These are phyloP conservation scores for Lachancea dasiensis DNA, from an alignment of 805 yeast species.

Conservation along the genomic window DNA sequence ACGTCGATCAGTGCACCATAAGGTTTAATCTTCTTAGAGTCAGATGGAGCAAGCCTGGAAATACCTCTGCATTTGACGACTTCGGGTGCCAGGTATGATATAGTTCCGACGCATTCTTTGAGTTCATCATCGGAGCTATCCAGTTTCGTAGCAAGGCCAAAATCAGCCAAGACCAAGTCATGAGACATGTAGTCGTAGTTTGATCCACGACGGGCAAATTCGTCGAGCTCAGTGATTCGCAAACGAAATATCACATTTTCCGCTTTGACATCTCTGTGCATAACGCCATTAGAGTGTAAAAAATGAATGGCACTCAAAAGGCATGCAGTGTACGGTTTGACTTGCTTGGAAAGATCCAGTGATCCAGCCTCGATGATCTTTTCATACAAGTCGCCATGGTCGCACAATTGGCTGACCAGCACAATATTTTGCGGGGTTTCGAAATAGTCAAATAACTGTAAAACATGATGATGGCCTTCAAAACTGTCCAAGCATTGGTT, in stretches of 20 bases:
- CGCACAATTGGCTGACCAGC: conserved; percentile 60
- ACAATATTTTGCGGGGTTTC: conserved; percentile 54
- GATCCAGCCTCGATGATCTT: conserved; percentile 43
- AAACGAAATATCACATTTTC: conserved; percentile 55
- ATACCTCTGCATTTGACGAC: conserved; percentile 39
- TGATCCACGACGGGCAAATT: conserved; percentile 9
- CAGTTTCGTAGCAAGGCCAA: conserved; percentile 55
- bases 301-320: conserved; percentile 51
- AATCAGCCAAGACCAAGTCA: conserved; percentile 36
- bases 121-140: conserved; percentile 32
- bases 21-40: conserved; percentile 22
- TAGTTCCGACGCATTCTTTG: conserved; percentile 57
- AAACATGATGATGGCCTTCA: conserved; percentile 42
- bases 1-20: conserved; percentile 59
- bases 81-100: conserved; percentile 75
- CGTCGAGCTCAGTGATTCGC: conserved; percentile 3
- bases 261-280: conserved; percentile 69
- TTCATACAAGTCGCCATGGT: conserved; percentile 64
- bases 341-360: conserved; percentile 42
- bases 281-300: conserved; percentile 52
- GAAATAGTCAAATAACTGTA: conserved; percentile 61
- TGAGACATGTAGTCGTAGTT: conserved; percentile 28
- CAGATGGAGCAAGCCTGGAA: conserved; percentile 16
- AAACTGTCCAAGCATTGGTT: conserved; percentile 15
- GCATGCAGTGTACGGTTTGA: conserved; percentile 43